Percentiles rank a stretch among this genome's conserved stretches.
These are phyloP conservation scores for Chytridium lagenaria DNA, from an alignment of 371 early-diverging fungal species.

Conservation along the genomic window DNA sequence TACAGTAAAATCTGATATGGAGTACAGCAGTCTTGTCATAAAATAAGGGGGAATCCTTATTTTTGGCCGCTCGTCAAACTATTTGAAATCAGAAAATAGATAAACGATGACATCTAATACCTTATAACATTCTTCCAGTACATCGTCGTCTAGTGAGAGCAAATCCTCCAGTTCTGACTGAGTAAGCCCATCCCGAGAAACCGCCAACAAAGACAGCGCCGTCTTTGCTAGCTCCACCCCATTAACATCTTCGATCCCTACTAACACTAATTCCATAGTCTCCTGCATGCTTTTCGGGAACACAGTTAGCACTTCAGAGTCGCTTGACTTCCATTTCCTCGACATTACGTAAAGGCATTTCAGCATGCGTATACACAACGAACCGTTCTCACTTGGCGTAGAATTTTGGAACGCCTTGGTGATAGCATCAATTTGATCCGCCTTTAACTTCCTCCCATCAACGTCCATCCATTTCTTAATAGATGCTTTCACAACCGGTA, in stretches of 20 bases:
- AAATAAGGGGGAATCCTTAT: not conserved
- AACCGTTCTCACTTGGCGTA: not conserved
- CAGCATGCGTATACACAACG: slow-evolving; percentile 24
- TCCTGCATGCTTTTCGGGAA: slow-evolving; percentile 21
- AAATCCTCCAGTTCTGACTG: slow-evolving; percentile 28
- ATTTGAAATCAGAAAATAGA: not conserved
- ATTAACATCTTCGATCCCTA: not conserved
- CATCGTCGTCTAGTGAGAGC: slow-evolving; percentile 4
- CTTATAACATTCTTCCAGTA: slow-evolving; percentile 16
- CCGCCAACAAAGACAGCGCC: slow-evolving; percentile 6
- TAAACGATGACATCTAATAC: not conserved
- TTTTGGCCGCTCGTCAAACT: not conserved
- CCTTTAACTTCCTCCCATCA: slow-evolving; percentile 7
- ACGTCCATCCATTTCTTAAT: slow-evolving; percentile 23
- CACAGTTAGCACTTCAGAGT: too few relatives aligned
- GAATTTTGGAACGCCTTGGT: not conserved
- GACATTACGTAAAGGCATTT: slow-evolving; percentile 14
- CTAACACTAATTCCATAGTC: not conserved
- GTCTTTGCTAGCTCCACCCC: slow-evolving; percentile 7
- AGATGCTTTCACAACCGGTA: slow-evolving; percentile 25
- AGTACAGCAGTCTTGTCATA: not conserved
- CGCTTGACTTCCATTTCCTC: slow-evolving; percentile 5
- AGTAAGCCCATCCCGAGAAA: slow-evolving; percentile 22
- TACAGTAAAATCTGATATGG: not conserved
- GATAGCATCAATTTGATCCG: not conserved